Conservation (phyloP, 2,329 filamentous ascomycete species). For the Monilinia aucupariae region DNA sequence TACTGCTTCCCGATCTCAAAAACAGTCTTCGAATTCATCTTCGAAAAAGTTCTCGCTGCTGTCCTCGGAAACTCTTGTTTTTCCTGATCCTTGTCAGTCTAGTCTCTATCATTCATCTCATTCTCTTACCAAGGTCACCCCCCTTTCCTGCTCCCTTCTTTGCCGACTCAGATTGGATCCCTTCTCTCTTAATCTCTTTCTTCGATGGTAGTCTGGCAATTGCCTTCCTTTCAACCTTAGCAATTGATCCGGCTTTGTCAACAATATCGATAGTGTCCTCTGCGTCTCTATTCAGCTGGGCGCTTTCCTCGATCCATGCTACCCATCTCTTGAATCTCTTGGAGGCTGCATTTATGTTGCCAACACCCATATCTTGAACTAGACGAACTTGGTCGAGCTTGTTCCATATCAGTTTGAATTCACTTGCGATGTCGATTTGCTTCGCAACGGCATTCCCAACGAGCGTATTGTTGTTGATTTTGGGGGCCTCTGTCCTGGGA, state of each 20-base stretch:
- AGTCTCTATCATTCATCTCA: neutral
- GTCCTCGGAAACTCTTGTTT: neutral
- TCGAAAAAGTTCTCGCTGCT: neutral
- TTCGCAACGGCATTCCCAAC: neutral
- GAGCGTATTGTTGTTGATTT: neutral
- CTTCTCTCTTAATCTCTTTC: neutral
- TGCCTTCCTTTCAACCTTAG: neutral
- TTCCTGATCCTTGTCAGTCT: neutral
- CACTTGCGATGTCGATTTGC: neutral
- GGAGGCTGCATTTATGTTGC: neutral
- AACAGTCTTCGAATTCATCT: neutral
- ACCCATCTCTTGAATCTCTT: conserved; percentile 7
- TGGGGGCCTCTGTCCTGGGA: neutral
- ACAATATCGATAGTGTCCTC: neutral
- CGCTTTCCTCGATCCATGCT: neutral
- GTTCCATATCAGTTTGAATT: neutral
- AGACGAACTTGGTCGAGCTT: neutral
- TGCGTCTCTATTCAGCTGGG: neutral
- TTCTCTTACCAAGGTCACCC: neutral
- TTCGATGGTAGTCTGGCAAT: neutral
- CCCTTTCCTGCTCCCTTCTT: neutral
- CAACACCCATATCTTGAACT: neutral
- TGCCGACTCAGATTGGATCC: too few species aligned
- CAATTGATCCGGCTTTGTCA: neutral
- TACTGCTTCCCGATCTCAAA: neutral